These are phyloP conservation scores for Penicillium sp. DNA, from an alignment of 2,329 filamentous ascomycete genomes.

Conservation along the genomic window DNA sequence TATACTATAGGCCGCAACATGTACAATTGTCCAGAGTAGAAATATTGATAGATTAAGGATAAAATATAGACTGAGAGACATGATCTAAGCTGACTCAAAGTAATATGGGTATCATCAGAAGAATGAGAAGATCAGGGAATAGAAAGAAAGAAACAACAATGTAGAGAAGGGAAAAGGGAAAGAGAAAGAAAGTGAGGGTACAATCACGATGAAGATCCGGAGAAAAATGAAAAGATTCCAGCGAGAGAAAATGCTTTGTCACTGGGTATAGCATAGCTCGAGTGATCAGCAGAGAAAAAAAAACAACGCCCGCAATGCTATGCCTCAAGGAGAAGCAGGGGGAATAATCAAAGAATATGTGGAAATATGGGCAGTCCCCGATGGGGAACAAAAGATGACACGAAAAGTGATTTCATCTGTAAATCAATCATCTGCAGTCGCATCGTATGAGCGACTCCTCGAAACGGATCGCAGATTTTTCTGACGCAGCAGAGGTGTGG, in stretches of 20 bases:
- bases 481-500: constrained; percentile 38
- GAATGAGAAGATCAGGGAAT: constrained; percentile 9
- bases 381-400: constrained; percentile 7
- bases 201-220: neutral
- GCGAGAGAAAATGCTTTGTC: neutral
- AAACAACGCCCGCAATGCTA: constrained; percentile 20
- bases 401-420: constrained; percentile 1
- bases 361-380: neutral
- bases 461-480: constrained; percentile 29
- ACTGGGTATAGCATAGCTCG: neutral
- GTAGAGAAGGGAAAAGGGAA: constrained; percentile 16
- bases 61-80: constrained; percentile 12
- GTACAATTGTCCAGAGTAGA: too few species aligned
- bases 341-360: neutral
- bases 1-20: too few species aligned
- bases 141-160: constrained; percentile 5
- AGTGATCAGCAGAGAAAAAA: neutral
- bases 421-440: constrained; percentile 28
- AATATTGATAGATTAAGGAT: constrained; percentile 1
- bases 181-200: constrained; percentile 10
- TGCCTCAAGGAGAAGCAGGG: neutral
- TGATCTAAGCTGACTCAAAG: constrained; percentile 13
- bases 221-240: constrained; percentile 1
- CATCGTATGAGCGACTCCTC: constrained; percentile 40
- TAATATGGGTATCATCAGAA: constrained; percentile 39